Evolutionary conservation across 768 basidiomycete species (phyloP).

Genomic region (Omphalotus guepiniiformis): DNA sequence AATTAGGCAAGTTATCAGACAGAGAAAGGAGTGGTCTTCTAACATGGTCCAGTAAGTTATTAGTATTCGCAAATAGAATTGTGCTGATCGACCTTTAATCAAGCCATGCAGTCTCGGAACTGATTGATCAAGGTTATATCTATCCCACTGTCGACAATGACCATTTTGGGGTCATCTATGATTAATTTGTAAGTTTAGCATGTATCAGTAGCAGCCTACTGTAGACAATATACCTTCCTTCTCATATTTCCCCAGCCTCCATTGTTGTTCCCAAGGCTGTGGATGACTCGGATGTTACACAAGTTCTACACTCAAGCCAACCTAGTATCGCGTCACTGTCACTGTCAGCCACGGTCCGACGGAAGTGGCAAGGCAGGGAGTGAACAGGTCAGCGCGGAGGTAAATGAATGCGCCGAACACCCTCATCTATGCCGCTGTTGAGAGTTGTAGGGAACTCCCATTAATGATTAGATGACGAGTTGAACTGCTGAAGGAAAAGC

Average conservation of each 20-base stretch:
- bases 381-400: too few species aligned
- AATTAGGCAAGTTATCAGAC: not conserved
- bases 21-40: not conserved
- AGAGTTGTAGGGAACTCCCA: too few species aligned
- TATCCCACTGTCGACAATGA: not conserved
- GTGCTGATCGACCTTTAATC: not conserved
- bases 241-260: not conserved
- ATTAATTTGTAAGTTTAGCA: not conserved
- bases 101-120: not conserved
- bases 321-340: too few species aligned
- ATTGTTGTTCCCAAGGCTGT: not conserved
- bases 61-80: not conserved
- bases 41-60: not conserved
- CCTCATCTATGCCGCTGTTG: too few species aligned
- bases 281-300: too few species aligned
- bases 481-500: too few species aligned
- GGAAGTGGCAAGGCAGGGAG: too few species aligned
- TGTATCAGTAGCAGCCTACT: too few species aligned
- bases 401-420: too few species aligned
- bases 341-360: too few species aligned
- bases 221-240: not conserved
- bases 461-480: too few species aligned
- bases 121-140: slow-evolving; percentile 1
- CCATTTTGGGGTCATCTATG: slow-evolving; percentile 6
- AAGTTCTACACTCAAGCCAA: too few species aligned